Percentiles rank a stretch among this genome's conserved stretches.
Conservation (phyloP, 371 early-diverging fungal genomes). For the Rhizopus sp. region DNA sequence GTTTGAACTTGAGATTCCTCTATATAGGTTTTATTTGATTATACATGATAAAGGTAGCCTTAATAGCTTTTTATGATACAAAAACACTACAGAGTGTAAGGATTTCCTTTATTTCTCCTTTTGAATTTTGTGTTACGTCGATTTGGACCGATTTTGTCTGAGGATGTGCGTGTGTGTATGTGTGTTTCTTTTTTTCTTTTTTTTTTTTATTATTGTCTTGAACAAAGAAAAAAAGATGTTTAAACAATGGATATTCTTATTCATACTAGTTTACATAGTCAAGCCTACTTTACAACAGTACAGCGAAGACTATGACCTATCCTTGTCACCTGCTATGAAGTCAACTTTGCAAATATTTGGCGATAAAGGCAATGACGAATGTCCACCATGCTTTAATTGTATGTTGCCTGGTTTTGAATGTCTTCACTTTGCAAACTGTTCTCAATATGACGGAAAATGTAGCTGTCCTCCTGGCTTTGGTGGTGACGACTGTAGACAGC, state of each 20-base stretch:
- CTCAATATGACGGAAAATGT: slow-evolving; percentile 78
- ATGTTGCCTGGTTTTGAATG: slow-evolving; percentile 74
- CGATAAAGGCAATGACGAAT: slow-evolving; percentile 37
- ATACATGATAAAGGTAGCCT: too few relatives aligned
- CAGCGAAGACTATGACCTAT: not conserved
- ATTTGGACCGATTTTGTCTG: not conserved
- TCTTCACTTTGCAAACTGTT: slow-evolving; percentile 81
- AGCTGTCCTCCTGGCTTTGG: slow-evolving; percentile 87
- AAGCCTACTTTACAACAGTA: not conserved
- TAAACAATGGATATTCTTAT: not conserved
- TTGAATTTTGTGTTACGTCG: too few relatives aligned
- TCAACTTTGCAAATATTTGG: slow-evolving; percentile 4
- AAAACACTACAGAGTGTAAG: too few relatives aligned
- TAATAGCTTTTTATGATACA: too few relatives aligned
- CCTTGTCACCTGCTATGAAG: not conserved
- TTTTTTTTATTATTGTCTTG: not conserved
- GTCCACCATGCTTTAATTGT: slow-evolving; percentile 88
- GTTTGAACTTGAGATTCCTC: too few relatives aligned
- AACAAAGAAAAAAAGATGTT: not conserved
- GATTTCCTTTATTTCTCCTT: too few relatives aligned
- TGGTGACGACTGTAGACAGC: slow-evolving; percentile 83
- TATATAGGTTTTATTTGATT: too few relatives aligned
- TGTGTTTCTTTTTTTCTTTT: slow-evolving; percentile 4
- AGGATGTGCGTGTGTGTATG: not conserved
- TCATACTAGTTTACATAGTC: not conserved